Conservation (phyloP, 2,329 filamentous ascomycete genomes). For the Byssothecium circinans region DNA sequence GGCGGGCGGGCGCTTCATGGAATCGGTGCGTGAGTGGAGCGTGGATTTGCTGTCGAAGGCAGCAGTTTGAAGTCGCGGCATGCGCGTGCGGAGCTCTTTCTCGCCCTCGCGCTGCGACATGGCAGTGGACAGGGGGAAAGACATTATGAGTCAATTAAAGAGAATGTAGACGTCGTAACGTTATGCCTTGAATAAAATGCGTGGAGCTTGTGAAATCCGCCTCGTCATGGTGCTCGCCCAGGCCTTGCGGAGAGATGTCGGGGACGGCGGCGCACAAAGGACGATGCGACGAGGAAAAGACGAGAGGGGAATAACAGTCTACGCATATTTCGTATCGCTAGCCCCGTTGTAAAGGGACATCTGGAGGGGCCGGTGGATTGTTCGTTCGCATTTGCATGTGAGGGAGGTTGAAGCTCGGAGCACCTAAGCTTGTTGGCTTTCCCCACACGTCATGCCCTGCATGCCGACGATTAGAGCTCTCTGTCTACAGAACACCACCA, state of each 20-base stretch:
- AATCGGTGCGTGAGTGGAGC: constrained; percentile 5
- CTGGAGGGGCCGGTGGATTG: too few relatives aligned
- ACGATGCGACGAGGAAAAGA: neutral
- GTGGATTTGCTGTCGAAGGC: constrained; percentile 20
- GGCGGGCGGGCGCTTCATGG: constrained; percentile 13
- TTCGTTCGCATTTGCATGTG: too few relatives aligned
- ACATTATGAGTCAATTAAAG: constrained; percentile 16
- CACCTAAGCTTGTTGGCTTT: too few relatives aligned
- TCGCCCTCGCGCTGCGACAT: constrained; percentile 24
- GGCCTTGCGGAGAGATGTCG: constrained; percentile 12
- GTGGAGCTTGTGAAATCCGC: constrained; percentile 1
- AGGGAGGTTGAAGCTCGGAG: too few relatives aligned
- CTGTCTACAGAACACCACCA: too few relatives aligned
- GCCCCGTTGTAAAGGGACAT: neutral
- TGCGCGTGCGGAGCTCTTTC: constrained; percentile 31
- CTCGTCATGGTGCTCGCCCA: constrained; percentile 16
- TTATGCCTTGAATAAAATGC: constrained; percentile 1
- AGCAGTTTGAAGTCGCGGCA: constrained; percentile 28
- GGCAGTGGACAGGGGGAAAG: constrained; percentile 19
- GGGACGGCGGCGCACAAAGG: constrained; percentile 13
- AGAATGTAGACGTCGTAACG: neutral
- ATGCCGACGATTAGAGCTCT: too few relatives aligned
- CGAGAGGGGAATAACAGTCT: constrained; percentile 8
- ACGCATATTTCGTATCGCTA: constrained; percentile 22
- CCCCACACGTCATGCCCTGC: constrained; percentile 32